A percentile compares a stretch with the other conserved stretches of the same genome.
These are phyloP conservation scores for Candida fluviatilis DNA, from an alignment of 805 yeast species.

Conservation along the genomic window DNA sequence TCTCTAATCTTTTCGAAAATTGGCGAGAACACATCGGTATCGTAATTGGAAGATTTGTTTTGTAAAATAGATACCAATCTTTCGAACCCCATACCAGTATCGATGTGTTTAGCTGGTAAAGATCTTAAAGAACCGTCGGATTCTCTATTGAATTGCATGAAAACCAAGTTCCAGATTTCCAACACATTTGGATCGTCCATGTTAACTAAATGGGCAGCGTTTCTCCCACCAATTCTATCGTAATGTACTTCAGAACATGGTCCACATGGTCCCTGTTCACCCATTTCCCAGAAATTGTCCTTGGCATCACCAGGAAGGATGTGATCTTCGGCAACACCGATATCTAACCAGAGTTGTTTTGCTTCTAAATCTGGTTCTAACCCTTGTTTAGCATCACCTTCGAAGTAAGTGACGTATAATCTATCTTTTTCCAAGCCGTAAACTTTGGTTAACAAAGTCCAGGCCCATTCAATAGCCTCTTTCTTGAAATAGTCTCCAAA, in stretches of 20 bases:
- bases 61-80: slow-evolving; percentile 93
- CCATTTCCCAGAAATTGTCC: slow-evolving; percentile 99
- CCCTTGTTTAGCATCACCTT: slow-evolving; percentile 81
- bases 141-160: slow-evolving; percentile 95
- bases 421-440: slow-evolving; percentile 77
- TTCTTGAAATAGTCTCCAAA: slow-evolving; percentile 98
- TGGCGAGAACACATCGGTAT: slow-evolving; percentile 94
- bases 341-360: slow-evolving; percentile 74
- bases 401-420: slow-evolving; percentile 93
- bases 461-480: slow-evolving; percentile 83
- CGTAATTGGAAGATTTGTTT: slow-evolving; percentile 88
- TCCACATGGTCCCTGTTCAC: slow-evolving; percentile 99
- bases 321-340: slow-evolving; percentile 89
- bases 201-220: slow-evolving; percentile 86
- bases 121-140: slow-evolving; percentile 73
- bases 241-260: slow-evolving; percentile 98
- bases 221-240: slow-evolving; percentile 98
- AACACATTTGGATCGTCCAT: slow-evolving; percentile 97
- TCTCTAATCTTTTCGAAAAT: slow-evolving; percentile 82
- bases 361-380: slow-evolving; percentile 94
- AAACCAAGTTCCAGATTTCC: slow-evolving; percentile 97
- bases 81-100: slow-evolving; percentile 99
- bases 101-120: slow-evolving; percentile 92
- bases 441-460: slow-evolving; percentile 86
- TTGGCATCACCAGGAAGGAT: slow-evolving; percentile 85